These are phyloP conservation scores for Kwoniella sp. DNA, from an alignment of 768 basidiomycete species.

Conservation along the genomic window DNA sequence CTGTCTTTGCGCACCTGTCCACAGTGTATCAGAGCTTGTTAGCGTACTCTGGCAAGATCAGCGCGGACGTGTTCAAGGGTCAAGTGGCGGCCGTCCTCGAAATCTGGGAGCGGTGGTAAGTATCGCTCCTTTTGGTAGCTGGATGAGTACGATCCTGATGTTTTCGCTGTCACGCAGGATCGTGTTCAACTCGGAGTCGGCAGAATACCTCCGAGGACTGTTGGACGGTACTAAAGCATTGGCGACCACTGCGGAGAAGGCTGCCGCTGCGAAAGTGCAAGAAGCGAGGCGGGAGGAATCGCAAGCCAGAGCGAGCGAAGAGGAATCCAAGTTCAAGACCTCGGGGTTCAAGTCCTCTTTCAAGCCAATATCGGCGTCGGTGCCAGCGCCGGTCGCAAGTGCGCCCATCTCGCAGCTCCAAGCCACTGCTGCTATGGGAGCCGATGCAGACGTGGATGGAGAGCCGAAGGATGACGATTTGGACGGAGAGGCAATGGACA, in stretches of 20 bases:
- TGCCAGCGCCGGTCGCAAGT: constrained; percentile 15
- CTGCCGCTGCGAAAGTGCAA: neutral
- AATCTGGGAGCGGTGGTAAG: constrained; percentile 87
- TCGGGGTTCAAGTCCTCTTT: constrained; percentile 48
- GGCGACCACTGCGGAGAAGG: constrained; percentile 1
- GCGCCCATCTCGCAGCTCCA: too few species aligned
- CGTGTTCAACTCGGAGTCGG: constrained; percentile 85
- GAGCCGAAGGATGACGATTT: constrained; percentile 51
- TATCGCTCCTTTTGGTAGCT: too few species aligned
- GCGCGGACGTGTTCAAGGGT: constrained; percentile 91
- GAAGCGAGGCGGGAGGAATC: neutral
- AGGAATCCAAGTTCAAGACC: constrained; percentile 41
- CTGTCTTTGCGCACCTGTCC: constrained; percentile 91
- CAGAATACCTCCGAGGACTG: constrained; percentile 64
- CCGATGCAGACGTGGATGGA: constrained; percentile 54
- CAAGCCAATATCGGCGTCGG: constrained; percentile 24
- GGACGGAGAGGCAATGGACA: constrained; percentile 54
- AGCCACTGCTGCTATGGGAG: constrained; percentile 22
- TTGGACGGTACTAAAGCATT: constrained; percentile 56
- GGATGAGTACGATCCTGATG: neutral
- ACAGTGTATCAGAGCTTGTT: constrained; percentile 72
- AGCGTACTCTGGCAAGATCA: constrained; percentile 88
- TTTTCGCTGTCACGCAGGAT: constrained; percentile 55
- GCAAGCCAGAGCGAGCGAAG: neutral
- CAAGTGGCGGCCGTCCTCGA: constrained; percentile 85